These are phyloP conservation scores for Dichotomopilus funicola DNA, from an alignment of 2,329 filamentous ascomycete genomes.

Conservation along the genomic window DNA sequence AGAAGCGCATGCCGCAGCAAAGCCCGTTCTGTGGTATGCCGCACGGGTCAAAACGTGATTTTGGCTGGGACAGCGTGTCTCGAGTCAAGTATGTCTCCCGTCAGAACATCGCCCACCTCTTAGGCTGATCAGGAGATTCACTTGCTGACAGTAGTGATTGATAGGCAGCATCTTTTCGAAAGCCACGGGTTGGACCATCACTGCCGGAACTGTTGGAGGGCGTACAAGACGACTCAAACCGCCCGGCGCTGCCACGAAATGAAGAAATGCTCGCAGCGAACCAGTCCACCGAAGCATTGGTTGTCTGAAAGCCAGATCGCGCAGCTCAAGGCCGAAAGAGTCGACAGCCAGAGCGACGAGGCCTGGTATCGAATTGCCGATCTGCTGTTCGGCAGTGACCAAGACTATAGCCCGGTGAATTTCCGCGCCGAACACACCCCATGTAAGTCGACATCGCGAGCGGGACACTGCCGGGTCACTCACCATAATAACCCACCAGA, in stretches of 20 bases:
- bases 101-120: neutral
- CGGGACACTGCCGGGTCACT: neutral
- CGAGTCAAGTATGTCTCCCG: neutral
- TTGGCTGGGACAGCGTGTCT: neutral
- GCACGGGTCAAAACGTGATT: neutral
- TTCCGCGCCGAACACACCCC: neutral
- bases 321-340: neutral
- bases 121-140: neutral
- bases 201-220: neutral
- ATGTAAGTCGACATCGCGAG: neutral
- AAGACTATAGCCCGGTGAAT: neutral
- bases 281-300: neutral
- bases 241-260: neutral
- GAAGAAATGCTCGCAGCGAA: neutral
- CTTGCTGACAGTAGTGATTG: neutral
- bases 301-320: neutral
- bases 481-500: neutral
- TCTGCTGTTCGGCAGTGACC: neutral
- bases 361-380: neutral
- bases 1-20: neutral
- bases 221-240: neutral
- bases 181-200: neutral
- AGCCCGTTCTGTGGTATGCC: neutral
- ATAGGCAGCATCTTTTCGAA: neutral
- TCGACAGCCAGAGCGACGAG: neutral